phyloP scores from a whole-genome alignment of 768 basidiomycete species.

The Phylloporus arenicola region DNA sequence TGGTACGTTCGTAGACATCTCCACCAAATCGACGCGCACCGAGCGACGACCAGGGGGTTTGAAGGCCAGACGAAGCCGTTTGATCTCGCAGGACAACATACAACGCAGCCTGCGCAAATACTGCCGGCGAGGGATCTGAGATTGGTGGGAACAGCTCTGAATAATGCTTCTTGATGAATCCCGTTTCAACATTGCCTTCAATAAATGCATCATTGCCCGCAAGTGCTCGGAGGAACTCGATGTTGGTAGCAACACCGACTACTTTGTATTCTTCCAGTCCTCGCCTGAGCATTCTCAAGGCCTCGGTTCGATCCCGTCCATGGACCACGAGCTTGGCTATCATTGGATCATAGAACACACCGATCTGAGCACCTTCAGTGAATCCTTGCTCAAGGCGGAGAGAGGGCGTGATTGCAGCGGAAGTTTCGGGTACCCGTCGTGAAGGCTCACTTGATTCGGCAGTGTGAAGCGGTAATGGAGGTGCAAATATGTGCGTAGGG shows the following conservation, averaged over 20 bases:
- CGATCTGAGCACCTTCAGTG: slow-evolving; percentile 69
- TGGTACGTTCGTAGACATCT: slow-evolving; percentile 54
- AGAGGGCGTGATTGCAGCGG: slow-evolving; percentile 42
- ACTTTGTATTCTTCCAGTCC: slow-evolving; percentile 87
- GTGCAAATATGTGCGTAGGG: slow-evolving; percentile 66
- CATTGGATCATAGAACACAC: slow-evolving; percentile 89
- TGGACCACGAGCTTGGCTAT: slow-evolving; percentile 90
- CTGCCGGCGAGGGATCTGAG: slow-evolving; percentile 49
- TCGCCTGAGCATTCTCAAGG: slow-evolving; percentile 70
- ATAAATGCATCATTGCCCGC: slow-evolving; percentile 77
- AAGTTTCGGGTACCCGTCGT: slow-evolving; percentile 16
- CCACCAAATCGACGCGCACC: slow-evolving; percentile 76
- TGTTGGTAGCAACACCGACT: slow-evolving; percentile 86
- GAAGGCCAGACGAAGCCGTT: slow-evolving; percentile 21
- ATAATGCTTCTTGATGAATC: slow-evolving; percentile 89
- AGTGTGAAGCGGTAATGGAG: slow-evolving; percentile 32
- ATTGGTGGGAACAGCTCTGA: slow-evolving; percentile 73
- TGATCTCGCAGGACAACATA: slow-evolving; percentile 68
- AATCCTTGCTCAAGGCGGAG: slow-evolving; percentile 92
- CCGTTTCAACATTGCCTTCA: slow-evolving; percentile 79
- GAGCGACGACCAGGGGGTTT: slow-evolving; percentile 67
- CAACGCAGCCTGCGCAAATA: slow-evolving; percentile 76
- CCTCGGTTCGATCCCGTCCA: slow-evolving; percentile 78
- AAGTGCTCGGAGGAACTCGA: slow-evolving; percentile 78
- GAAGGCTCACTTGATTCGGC: slow-evolving; percentile 19